A percentile compares a stretch with the other conserved stretches of the same genome.
Evolutionary conservation across 2,329 filamentous ascomycete species (phyloP).

Genomic region (Arthrobotrys megalospora): DNA sequence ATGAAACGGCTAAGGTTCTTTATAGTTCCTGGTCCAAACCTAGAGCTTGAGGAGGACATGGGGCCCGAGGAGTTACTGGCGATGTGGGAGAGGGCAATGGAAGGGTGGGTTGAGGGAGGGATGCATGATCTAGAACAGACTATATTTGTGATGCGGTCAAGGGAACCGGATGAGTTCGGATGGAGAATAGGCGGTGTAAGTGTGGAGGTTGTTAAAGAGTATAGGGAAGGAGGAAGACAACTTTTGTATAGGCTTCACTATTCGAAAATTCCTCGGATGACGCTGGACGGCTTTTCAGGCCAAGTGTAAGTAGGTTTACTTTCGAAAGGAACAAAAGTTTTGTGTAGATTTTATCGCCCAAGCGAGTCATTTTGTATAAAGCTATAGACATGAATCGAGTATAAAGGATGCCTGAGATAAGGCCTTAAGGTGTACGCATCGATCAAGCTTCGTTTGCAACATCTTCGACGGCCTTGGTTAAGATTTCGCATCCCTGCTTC

Average conservation of each 20-base stretch:
- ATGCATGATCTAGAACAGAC: conserved; percentile 28
- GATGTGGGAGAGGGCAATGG: conserved; percentile 11
- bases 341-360: conserved; percentile 2
- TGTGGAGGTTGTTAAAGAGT: conserved; percentile 6
- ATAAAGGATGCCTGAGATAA: neutral
- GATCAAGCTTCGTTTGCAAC: conserved; percentile 65
- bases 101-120: conserved; percentile 22
- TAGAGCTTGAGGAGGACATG: conserved; percentile 1
- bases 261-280: conserved; percentile 16
- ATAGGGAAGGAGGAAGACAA: conserved; percentile 1
- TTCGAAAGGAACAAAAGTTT: neutral
- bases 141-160: conserved; percentile 33
- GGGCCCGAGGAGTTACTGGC: neutral
- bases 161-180: conserved; percentile 10
- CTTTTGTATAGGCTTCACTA: conserved; percentile 15
- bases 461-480: conserved; percentile 67
- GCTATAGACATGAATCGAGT: conserved; percentile 13
- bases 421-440: too few relatives aligned
- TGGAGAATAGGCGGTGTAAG: neutral
- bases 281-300: conserved; percentile 10
- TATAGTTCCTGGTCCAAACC: conserved; percentile 21
- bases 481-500: conserved; percentile 66
- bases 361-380: conserved; percentile 9
- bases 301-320: neutral
- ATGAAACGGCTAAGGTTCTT: conserved; percentile 31